Evolutionary conservation across 2,329 filamentous ascomycete species (phyloP), one percentile per base, ranked within the genome.

Genomic region (Curvularia spicifera): DNA sequence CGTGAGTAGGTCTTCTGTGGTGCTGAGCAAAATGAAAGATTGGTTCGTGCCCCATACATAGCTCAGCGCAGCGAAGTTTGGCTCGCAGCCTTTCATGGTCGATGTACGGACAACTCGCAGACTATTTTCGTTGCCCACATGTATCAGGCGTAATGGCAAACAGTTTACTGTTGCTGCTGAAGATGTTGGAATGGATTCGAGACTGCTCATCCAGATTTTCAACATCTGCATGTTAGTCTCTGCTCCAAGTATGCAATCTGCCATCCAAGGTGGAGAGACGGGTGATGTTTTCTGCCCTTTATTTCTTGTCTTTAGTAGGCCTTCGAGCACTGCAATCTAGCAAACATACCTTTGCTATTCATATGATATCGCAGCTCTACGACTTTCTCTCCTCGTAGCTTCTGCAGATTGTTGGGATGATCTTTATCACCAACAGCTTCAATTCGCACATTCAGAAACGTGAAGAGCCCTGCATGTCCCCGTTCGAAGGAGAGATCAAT

Each of bases 41-140:
- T 58, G 51, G 28, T 55, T 51, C 26, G 35, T 50, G 12, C 56
- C 55, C 51, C 54, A 53, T 15, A 57, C 48, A n/a, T 58, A 61
- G 37, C 55, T 61, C 12, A 55, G 51, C 20, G 51, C 55, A 9
- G 51, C 52, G 44, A 59, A 59, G 18, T 13, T 40, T 20, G 28
- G 35, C 24, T 13, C 29, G 12, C 15, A 35, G 7, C 33, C 48
- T 13, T 12, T 10, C 7, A 51, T 20, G 5, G 48, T n/a, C 4
- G 26, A 42, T 43, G 48, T 44, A 18, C 9, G 13, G 22, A 49
- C 35, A 22, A 49, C 13, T 22, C 46, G 46, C 9, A 49, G 35
- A 8, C 33, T 13, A 12, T 18, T 20, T 18, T 39, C 46, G 5
- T 39, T 20, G 2, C 46, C 18, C 9, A 49, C 22, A 3, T 39